Evolutionary conservation across 2,329 filamentous ascomycete genomes (phyloP).

Genomic region (Aspergillus sp.): DNA sequence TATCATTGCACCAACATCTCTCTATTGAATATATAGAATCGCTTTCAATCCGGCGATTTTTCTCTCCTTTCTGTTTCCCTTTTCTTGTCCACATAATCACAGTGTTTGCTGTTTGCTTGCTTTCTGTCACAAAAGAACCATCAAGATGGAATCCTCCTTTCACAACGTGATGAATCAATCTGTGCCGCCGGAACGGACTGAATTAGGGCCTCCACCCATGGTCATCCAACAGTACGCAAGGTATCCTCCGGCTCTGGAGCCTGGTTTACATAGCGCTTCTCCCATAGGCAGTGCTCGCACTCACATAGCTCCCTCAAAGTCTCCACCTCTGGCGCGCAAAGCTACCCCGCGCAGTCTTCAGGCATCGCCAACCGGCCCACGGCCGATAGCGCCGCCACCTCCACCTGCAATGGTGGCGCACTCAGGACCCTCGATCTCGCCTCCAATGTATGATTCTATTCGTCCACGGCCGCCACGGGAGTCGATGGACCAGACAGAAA

Average conservation of each 20-base stretch:
- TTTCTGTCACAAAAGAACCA: background rate
- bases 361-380: conserved; percentile 39
- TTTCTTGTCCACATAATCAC: background rate
- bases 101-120: background rate
- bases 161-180: conserved; percentile 31
- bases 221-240: conserved; percentile 44
- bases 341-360: conserved; percentile 42
- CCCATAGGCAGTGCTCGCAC: conserved; percentile 39
- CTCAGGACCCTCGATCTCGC: conserved; percentile 45
- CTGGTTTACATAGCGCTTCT: conserved; percentile 40
- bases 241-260: conserved; percentile 38
- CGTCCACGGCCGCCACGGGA: conserved; percentile 35
- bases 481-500: conserved; percentile 46
- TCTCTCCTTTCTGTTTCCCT: too few species aligned
- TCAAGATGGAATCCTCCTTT: conserved; percentile 37
- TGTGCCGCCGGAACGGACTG: conserved; percentile 24
- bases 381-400: conserved; percentile 30
- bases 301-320: conserved; percentile 34
- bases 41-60: background rate
- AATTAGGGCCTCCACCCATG: conserved; percentile 30
- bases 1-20: background rate
- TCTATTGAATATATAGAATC: background rate
- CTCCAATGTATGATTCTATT: conserved; percentile 37
- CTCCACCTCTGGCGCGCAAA: conserved; percentile 42
- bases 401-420: conserved; percentile 21